Percentiles rank a stretch among this genome's conserved stretches.
Conservation (phyloP, 2,329 filamentous ascomycete genomes). For the Chaetomiaceae sp. region DNA sequence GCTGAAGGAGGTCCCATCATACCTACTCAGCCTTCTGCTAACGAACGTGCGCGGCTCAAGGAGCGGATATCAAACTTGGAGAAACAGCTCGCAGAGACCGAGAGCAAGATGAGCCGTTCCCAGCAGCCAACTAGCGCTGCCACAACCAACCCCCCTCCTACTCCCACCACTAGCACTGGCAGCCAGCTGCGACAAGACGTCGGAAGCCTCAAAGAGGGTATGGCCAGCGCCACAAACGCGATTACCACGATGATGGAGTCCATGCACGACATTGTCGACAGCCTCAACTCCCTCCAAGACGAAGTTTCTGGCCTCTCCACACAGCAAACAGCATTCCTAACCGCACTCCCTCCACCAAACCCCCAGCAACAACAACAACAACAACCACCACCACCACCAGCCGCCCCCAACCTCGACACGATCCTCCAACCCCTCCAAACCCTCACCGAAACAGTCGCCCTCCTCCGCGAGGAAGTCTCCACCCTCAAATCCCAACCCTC, state of each 20-base stretch:
- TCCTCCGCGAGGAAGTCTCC: conserved; percentile 12
- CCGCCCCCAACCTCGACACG: neutral
- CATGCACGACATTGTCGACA: conserved; percentile 18
- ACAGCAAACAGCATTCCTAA: conserved; percentile 3
- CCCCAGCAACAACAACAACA: neutral
- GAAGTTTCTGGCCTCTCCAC: conserved; percentile 2
- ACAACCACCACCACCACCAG: neutral
- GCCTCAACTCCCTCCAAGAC: conserved; percentile 11
- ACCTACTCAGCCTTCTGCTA: neutral
- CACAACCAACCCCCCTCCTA: neutral
- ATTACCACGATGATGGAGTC: conserved; percentile 20
- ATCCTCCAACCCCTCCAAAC: conserved; percentile 11
- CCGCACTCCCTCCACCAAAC: neutral
- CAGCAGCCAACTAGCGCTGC: neutral
- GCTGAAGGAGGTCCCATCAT: neutral
- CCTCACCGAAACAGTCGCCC: conserved; percentile 1
- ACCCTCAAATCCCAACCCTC: conserved; percentile 5
- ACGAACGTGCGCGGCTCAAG: neutral
- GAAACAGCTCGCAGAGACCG: conserved; percentile 9
- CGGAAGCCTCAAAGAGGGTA: neutral
- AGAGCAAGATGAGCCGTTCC: conserved; percentile 1
- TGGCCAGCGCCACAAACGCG: conserved; percentile 9
- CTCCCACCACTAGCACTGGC: neutral
- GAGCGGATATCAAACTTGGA: conserved; percentile 7
- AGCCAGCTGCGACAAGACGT: conserved; percentile 3